Conservation (phyloP, 2,329 filamentous ascomycete genomes). For the Talaromyces sp. region DNA sequence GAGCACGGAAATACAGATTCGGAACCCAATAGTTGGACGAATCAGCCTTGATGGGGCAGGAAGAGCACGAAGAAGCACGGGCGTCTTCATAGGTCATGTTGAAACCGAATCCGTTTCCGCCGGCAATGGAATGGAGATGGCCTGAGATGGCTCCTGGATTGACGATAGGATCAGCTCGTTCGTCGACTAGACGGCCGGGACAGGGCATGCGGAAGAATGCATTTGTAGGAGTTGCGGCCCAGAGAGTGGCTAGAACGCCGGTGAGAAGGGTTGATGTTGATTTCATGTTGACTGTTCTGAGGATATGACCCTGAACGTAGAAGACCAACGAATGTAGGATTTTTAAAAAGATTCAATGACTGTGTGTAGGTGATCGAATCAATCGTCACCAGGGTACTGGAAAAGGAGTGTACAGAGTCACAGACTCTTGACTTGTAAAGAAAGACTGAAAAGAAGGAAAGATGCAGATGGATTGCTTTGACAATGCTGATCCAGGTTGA, state of each 20-base stretch:
- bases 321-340: neutral
- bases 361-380: constrained; percentile 4
- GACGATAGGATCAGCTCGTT: constrained; percentile 72
- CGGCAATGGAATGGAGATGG: constrained; percentile 72
- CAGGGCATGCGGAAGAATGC: constrained; percentile 86
- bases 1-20: constrained; percentile 68
- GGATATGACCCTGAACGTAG: neutral
- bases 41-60: constrained; percentile 73
- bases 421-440: constrained; percentile 5
- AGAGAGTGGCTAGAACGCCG: constrained; percentile 3
- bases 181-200: constrained; percentile 62
- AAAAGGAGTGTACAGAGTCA: constrained; percentile 11
- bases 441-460: neutral
- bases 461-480: neutral
- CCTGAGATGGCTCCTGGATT: constrained; percentile 53
- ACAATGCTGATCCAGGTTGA: neutral
- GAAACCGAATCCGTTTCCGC: constrained; percentile 63
- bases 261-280: constrained; percentile 3
- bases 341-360: neutral
- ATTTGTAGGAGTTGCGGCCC: neutral
- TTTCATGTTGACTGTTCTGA: neutral
- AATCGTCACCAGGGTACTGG: neutral
- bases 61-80: constrained; percentile 65
- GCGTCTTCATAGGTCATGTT: constrained; percentile 56
- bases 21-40: constrained; percentile 85